phyloP scores from a whole-genome alignment of 768 basidiomycete species.

The Tulasnella sp. region DNA sequence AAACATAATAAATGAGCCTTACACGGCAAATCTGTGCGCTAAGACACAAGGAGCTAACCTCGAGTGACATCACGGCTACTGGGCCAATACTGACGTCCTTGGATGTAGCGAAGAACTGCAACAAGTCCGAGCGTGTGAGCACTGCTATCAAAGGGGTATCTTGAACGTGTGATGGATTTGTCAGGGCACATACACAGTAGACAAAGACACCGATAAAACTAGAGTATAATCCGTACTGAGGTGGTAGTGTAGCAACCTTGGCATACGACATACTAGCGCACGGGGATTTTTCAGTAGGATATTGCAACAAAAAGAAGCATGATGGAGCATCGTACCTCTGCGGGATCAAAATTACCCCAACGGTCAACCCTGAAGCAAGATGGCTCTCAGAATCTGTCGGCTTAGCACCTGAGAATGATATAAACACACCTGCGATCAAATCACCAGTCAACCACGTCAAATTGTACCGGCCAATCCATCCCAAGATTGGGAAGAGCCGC shows the following conservation, averaged over 20 bases:
- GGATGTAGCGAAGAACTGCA: constrained; percentile 88
- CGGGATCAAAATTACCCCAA: constrained; percentile 91
- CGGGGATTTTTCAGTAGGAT: background rate
- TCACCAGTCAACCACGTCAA: constrained; percentile 68
- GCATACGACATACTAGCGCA: constrained; percentile 32
- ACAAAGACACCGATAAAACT: constrained; percentile 79
- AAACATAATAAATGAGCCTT: constrained; percentile 14
- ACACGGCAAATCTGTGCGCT: background rate
- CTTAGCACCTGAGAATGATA: background rate
- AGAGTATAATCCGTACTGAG: constrained; percentile 89
- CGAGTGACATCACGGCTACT: constrained; percentile 95
- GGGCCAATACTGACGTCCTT: constrained; percentile 99
- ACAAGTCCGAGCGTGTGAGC: background rate
- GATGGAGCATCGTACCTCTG: constrained; percentile 37
- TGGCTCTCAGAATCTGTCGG: constrained; percentile 11
- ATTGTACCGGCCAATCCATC: constrained; percentile 80
- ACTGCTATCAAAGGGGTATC: background rate
- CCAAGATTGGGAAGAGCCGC: constrained; percentile 71
- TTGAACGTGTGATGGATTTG: background rate
- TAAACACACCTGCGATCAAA: constrained; percentile 55
- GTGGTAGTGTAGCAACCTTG: constrained; percentile 57
- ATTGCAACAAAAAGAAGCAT: background rate
- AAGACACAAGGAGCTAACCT: constrained; percentile 37
- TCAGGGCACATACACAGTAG: constrained; percentile 49
- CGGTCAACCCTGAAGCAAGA: constrained; percentile 41